Conservation (phyloP, 2,329 filamentous ascomycete species). For the Diaporthe sp. region DNA sequence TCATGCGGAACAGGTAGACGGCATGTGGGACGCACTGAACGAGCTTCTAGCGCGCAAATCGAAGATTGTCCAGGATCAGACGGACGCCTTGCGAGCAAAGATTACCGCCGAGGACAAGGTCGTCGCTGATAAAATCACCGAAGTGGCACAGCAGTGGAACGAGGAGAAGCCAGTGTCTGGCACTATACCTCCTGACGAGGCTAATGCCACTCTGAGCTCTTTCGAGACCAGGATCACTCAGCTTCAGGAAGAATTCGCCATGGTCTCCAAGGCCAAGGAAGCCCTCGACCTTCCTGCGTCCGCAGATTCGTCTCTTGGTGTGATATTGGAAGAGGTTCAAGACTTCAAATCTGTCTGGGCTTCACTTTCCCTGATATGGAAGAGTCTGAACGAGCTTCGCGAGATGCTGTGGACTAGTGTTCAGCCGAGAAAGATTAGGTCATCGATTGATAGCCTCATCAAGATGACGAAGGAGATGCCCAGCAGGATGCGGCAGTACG, state of each 20-base stretch:
- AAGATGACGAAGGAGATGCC: slow-evolving; percentile 99
- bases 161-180: slow-evolving; percentile 98
- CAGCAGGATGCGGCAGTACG: slow-evolving; percentile 98
- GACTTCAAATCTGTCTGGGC: slow-evolving; percentile 99
- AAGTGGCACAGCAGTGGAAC: slow-evolving; percentile 90
- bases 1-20: slow-evolving; percentile 94
- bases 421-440: slow-evolving; percentile 91
- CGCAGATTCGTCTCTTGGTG: slow-evolving; percentile 83
- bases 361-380: slow-evolving; percentile 95
- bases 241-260: slow-evolving; percentile 88
- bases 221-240: slow-evolving; percentile 90
- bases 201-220: slow-evolving; percentile 82
- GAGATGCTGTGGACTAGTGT: slow-evolving; percentile 96
- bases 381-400: slow-evolving; percentile 91
- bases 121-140: slow-evolving; percentile 87
- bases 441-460: slow-evolving; percentile 90
- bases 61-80: slow-evolving; percentile 96
- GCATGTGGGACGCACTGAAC: slow-evolving; percentile 93
- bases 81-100: slow-evolving; percentile 93
- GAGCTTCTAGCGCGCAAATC: slow-evolving; percentile 93
- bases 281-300: slow-evolving; percentile 89
- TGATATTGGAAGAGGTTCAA: slow-evolving; percentile 93
- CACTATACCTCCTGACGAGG: slow-evolving; percentile 89
- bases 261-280: slow-evolving; percentile 97
- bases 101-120: slow-evolving; percentile 94